A percentile compares a stretch with the other conserved stretches of the same genome.
Evolutionary conservation across 2,329 filamentous ascomycete species (phyloP).

Genomic region (Aureobasidium sp.): DNA sequence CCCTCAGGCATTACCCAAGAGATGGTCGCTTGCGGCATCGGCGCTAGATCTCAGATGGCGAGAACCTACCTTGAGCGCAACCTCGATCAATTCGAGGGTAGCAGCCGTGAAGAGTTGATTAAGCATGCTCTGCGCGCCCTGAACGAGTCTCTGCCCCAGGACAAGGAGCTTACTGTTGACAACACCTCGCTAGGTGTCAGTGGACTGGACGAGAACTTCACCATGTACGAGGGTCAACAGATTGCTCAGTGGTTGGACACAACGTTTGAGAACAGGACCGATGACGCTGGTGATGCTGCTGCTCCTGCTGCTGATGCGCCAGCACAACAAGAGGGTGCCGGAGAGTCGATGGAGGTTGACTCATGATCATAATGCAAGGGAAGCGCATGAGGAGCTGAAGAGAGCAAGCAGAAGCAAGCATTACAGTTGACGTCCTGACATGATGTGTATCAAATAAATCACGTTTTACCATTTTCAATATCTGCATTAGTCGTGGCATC

Average conservation of each 20-base stretch:
- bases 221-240: constrained; percentile 82
- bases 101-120: constrained; percentile 75
- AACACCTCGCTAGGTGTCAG: constrained; percentile 91
- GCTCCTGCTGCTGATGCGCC: constrained; percentile 14
- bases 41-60: constrained; percentile 93
- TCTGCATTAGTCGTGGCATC: background rate
- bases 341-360: constrained; percentile 50
- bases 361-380: constrained; percentile 10
- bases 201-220: constrained; percentile 81
- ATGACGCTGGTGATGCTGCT: constrained; percentile 21
- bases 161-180: constrained; percentile 94
- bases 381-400: background rate
- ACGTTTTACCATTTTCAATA: background rate
- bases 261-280: constrained; percentile 38
- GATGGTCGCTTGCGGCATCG: constrained; percentile 94
- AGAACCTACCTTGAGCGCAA: constrained; percentile 93
- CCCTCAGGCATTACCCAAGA: constrained; percentile 93
- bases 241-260: constrained; percentile 80
- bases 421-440: constrained; percentile 6
- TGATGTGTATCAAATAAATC: constrained; percentile 8
- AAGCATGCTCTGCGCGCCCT: constrained; percentile 82
- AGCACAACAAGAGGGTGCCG: constrained; percentile 22
- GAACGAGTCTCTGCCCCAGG: constrained; percentile 92
- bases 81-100: constrained; percentile 70
- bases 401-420: background rate